These are phyloP conservation scores for Saitozyma podzolica DNA, from an alignment of 768 basidiomycete genomes.

Conservation along the genomic window DNA sequence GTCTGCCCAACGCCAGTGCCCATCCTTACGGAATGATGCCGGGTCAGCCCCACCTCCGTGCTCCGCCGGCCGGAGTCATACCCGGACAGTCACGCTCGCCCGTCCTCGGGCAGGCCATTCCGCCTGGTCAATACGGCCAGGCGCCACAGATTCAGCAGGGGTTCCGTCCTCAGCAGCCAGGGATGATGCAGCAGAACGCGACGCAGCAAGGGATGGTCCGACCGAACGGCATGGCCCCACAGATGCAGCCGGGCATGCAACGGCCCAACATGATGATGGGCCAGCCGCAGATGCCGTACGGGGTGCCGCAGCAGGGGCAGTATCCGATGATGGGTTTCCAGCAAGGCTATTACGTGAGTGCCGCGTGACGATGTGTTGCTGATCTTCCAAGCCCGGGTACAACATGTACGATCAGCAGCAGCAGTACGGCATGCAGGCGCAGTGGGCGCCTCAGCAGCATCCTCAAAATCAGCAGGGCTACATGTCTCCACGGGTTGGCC, in stretches of 20 bases:
- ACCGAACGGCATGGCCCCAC: constrained; percentile 22
- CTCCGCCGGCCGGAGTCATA: constrained; percentile 11
- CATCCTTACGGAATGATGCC: too few species aligned
- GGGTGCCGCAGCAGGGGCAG: constrained; percentile 30
- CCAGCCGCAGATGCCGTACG: constrained; percentile 20
- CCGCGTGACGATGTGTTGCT: not conserved
- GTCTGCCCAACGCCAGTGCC: too few species aligned
- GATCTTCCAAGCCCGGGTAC: constrained; percentile 18
- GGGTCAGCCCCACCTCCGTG: too few species aligned
- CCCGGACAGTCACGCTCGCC: constrained; percentile 33
- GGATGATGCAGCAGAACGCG: constrained; percentile 6
- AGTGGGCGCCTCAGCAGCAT: constrained; percentile 41
- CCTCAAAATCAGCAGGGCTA: constrained; percentile 31
- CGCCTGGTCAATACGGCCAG: not conserved
- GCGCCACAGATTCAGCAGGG: constrained; percentile 32
- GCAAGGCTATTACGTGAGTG: constrained; percentile 39
- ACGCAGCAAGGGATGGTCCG: constrained; percentile 12
- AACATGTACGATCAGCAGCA: constrained; percentile 33
- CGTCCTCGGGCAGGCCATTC: constrained; percentile 6
- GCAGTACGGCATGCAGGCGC: constrained; percentile 28
- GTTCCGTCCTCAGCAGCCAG: constrained; percentile 28
- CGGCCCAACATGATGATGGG: constrained; percentile 2
- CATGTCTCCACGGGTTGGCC: constrained; percentile 2
- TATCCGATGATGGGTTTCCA: constrained; percentile 33
- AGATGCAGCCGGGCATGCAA: constrained; percentile 26